These are phyloP conservation scores for Leucoagaricus sp. DNA, from an alignment of 1,284 basidiomycete genomes.

Conservation along the genomic window DNA sequence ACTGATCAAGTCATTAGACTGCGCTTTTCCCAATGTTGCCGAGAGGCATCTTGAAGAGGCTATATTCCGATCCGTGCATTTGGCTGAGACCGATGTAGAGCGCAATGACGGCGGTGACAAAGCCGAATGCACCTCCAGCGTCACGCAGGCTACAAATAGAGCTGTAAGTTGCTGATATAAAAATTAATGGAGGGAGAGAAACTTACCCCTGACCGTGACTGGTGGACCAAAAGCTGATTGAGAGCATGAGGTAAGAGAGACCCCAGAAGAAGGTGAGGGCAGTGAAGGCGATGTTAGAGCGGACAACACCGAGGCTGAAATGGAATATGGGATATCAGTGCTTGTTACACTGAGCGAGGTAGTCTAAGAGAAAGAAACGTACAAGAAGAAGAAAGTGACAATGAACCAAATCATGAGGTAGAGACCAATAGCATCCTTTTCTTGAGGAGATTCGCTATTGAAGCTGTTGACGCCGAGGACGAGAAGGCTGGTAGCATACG, in stretches of 20 bases:
- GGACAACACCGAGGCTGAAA: conserved; percentile 63
- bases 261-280: conserved; percentile 76
- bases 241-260: conserved; percentile 62
- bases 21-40: conserved; percentile 27
- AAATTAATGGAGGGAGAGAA: neutral
- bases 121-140: conserved; percentile 58
- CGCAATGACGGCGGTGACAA: conserved; percentile 65
- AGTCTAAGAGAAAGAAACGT: conserved; percentile 26
- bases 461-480: conserved; percentile 56
- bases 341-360: neutral
- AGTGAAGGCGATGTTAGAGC: conserved; percentile 67
- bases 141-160: conserved; percentile 28
- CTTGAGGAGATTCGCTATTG: conserved; percentile 43
- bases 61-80: conserved; percentile 52
- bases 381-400: conserved; percentile 65
- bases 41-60: conserved; percentile 51
- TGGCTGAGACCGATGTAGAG: conserved; percentile 70
- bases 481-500: conserved; percentile 68
- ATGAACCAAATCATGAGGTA: conserved; percentile 73
- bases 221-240: conserved; percentile 41
- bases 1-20: no score
- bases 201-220: conserved; percentile 29
- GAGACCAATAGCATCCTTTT: conserved; percentile 62
- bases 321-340: neutral
- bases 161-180: neutral